These are phyloP conservation scores for Poa annua DNA, from an alignment of 176 grass and related monocot genomes.

Conservation along the genomic window DNA sequence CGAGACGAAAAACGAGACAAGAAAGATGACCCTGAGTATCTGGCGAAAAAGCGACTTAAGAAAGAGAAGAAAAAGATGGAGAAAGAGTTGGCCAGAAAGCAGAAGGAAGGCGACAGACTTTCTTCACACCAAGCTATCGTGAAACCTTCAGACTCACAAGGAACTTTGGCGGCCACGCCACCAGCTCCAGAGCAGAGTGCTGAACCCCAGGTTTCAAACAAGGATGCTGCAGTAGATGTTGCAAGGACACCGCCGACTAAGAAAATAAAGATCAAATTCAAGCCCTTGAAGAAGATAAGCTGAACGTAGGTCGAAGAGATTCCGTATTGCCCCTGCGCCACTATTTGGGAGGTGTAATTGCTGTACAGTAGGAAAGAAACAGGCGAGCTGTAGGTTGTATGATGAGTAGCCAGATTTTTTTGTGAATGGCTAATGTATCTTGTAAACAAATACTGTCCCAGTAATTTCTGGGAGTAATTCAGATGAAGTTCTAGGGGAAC, in stretches of 20 bases:
- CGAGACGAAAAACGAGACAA: constrained; percentile 64
- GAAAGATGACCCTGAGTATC: constrained; percentile 83
- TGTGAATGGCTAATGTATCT: constrained; percentile 45
- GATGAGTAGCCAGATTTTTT: constrained; percentile 45
- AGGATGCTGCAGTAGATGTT: constrained; percentile 51
- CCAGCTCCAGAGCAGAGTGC: constrained; percentile 36
- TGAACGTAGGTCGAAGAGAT: constrained; percentile 19
- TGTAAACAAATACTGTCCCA: constrained; percentile 37
- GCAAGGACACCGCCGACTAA: constrained; percentile 51
- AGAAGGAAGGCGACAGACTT: constrained; percentile 54
- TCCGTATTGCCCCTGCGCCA: background rate
- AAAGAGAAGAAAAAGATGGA: constrained; percentile 90
- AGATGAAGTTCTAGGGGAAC: constrained; percentile 30
- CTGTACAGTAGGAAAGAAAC: constrained; percentile 45
- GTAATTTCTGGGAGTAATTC: constrained; percentile 49
- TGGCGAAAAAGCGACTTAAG: constrained; percentile 79
- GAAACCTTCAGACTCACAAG: constrained; percentile 46
- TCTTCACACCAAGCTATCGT: constrained; percentile 32
- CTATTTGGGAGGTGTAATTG: constrained; percentile 35
- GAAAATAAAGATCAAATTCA: constrained; percentile 81
- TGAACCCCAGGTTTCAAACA: constrained; percentile 58
- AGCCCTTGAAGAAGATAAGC: constrained; percentile 47
- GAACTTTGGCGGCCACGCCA: constrained; percentile 34
- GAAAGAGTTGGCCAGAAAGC: constrained; percentile 73
- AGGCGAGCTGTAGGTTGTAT: constrained; percentile 48